Conservation (phyloP, 441 rosid species). For the Cnidoscolus chayamansa region DNA sequence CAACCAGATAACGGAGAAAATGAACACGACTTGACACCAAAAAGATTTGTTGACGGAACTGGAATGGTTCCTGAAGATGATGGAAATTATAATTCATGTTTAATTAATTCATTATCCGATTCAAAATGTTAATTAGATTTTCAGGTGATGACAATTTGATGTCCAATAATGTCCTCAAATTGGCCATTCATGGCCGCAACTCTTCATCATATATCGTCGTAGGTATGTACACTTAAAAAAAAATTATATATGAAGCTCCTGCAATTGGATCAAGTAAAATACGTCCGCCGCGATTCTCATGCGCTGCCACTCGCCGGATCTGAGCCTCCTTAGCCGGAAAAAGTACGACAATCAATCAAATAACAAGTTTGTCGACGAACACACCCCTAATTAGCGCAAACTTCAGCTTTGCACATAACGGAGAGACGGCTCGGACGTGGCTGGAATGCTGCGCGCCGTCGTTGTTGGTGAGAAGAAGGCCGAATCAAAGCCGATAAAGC, state of each 20-base stretch:
- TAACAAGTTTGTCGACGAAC: not conserved
- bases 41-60: not conserved
- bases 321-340: conserved; percentile 8
- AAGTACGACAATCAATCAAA: not conserved
- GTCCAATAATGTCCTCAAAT: conserved; percentile 23
- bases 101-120: not conserved
- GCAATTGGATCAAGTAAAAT: conserved; percentile 18
- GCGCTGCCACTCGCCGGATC: conserved; percentile 17
- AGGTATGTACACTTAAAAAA: conserved; percentile 19
- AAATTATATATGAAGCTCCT: conserved; percentile 1
- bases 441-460: conserved; percentile 56
- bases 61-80: not conserved
- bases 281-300: conserved; percentile 19
- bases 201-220: conserved; percentile 5
- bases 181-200: conserved; percentile 25
- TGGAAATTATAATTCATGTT: not conserved
- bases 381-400: conserved; percentile 5
- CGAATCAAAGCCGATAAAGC: conserved; percentile 51
- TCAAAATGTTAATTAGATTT: not conserved
- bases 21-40: not conserved
- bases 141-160: not conserved
- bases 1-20: not conserved
- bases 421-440: conserved; percentile 69
- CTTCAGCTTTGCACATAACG: conserved; percentile 34
- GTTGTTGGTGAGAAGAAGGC: conserved; percentile 67